phyloP scores from a whole-genome alignment of 371 early-diverging fungal genomes.

The Zopfochytrium polystomum region DNA sequence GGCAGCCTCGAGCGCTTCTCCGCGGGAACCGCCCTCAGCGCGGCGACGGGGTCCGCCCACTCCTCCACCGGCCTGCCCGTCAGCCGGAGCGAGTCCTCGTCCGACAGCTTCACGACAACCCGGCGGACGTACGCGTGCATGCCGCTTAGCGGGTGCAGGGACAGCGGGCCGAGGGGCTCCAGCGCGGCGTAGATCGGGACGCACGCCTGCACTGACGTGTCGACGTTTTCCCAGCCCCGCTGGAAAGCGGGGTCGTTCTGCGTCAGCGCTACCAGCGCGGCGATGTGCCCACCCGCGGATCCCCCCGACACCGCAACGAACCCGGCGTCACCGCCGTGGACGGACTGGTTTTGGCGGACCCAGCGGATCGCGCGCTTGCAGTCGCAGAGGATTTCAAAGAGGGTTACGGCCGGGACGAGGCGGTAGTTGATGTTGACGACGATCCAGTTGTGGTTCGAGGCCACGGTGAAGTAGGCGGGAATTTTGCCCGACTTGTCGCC shows the following conservation, averaged over 20 bases:
- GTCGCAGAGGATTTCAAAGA: no score
- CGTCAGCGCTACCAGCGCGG: slow-evolving; percentile 64
- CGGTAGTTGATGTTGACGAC: slow-evolving; percentile 69
- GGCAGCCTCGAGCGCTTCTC: slow-evolving; percentile 6
- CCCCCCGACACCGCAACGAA: slow-evolving; percentile 67
- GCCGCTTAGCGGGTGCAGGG: no score
- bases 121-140: slow-evolving; percentile 9
- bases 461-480: slow-evolving; percentile 46
- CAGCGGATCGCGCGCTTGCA: slow-evolving; percentile 72
- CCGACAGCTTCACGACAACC: slow-evolving; percentile 9
- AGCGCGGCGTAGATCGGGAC: slow-evolving; percentile 21
- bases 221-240: slow-evolving; percentile 67
- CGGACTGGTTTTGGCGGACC: slow-evolving; percentile 57
- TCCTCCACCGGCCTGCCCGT: slow-evolving; percentile 15
- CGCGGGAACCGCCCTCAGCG: slow-evolving; percentile 2
- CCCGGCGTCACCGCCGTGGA: slow-evolving; percentile 68
- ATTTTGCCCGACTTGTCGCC: slow-evolving; percentile 48
- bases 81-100: neutral
- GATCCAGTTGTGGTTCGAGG: slow-evolving; percentile 51
- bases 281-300: slow-evolving; percentile 69
- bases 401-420: slow-evolving; percentile 52
- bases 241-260: slow-evolving; percentile 61
- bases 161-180: slow-evolving; percentile 3
- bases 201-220: slow-evolving; percentile 58
- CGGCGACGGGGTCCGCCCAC: slow-evolving; percentile 23